phyloP scores from a whole-genome alignment of 129 eudicot genomes.

The Flaveria robusta region DNA sequence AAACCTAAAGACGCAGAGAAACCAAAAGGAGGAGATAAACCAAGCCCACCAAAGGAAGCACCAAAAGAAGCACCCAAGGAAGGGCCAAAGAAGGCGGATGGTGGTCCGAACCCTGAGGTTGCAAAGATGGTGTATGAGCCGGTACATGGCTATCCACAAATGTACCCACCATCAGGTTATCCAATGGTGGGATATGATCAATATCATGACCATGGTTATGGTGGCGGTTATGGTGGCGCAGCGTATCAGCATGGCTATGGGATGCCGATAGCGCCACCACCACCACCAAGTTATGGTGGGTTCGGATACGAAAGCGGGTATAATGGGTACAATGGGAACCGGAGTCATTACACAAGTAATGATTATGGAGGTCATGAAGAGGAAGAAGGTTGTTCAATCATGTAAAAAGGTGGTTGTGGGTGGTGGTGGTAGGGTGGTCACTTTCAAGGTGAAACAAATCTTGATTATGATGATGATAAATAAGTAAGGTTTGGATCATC shows the following conservation, averaged over 20 bases:
- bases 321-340: constrained; percentile 30
- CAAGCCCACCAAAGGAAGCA: constrained; percentile 1
- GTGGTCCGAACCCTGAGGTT: constrained; percentile 31
- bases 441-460: constrained; percentile 30
- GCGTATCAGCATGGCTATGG: constrained; percentile 45
- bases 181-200: constrained; percentile 46
- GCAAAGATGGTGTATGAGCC: constrained; percentile 36
- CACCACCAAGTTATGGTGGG: constrained; percentile 37
- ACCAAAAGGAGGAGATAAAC: constrained; percentile 11
- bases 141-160: constrained; percentile 40
- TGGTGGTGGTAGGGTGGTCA: constrained; percentile 33
- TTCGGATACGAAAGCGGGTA: constrained; percentile 33
- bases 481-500: constrained; percentile 32
- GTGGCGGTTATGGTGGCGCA: constrained; percentile 24
- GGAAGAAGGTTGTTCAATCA: constrained; percentile 40
- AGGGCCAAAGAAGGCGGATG: constrained; percentile 26
- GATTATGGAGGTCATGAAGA: constrained; percentile 37
- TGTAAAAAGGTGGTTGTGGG: constrained; percentile 28
- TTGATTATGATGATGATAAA: constrained; percentile 27
- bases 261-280: constrained; percentile 34
- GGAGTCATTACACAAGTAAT: constrained; percentile 31
- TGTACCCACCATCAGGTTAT: constrained; percentile 40
- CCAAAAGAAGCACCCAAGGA: constrained; percentile 16
- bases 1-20: constrained; percentile 31
- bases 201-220: constrained; percentile 42